These are phyloP conservation scores for Phyllosticta citriasiana DNA, from an alignment of 2,329 filamentous ascomycete genomes.

Conservation along the genomic window DNA sequence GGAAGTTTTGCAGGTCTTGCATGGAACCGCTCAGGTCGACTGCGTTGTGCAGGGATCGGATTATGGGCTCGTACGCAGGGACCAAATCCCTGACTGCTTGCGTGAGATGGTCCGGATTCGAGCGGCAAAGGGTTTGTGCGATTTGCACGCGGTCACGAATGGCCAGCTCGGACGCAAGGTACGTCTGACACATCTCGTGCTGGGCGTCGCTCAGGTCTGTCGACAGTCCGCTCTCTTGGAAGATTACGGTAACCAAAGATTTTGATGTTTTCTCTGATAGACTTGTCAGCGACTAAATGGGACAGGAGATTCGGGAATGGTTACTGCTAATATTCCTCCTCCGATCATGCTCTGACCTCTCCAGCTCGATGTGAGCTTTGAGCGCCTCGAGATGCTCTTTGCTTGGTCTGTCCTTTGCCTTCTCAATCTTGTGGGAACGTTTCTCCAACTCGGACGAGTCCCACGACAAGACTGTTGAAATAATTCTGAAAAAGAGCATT, in stretches of 20 bases:
- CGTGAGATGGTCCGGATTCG: slow-evolving; percentile 64
- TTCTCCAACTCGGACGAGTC: slow-evolving; percentile 62
- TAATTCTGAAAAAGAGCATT: slow-evolving; percentile 44
- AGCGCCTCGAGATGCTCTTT: slow-evolving; percentile 54
- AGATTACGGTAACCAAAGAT: slow-evolving; percentile 59
- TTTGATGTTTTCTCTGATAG: slow-evolving; percentile 28
- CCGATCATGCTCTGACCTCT: slow-evolving; percentile 48
- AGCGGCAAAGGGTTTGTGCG: slow-evolving; percentile 54
- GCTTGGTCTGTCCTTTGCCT: slow-evolving; percentile 46
- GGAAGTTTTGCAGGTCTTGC: slow-evolving; percentile 55
- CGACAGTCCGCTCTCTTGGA: slow-evolving; percentile 40
- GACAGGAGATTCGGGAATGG: not conserved
- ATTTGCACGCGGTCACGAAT: slow-evolving; percentile 66
- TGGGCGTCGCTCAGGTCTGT: slow-evolving; percentile 47
- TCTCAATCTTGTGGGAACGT: slow-evolving; percentile 54
- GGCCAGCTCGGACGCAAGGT: slow-evolving; percentile 59
- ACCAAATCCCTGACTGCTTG: slow-evolving; percentile 55
- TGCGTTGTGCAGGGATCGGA: slow-evolving; percentile 59
- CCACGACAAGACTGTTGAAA: slow-evolving; percentile 63
- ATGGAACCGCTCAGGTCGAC: slow-evolving; percentile 63
- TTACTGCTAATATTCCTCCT: slow-evolving; percentile 46
- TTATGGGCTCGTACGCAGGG: slow-evolving; percentile 62
- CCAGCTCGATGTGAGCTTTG: slow-evolving; percentile 45
- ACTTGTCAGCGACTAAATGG: slow-evolving; percentile 6
- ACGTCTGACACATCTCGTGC: slow-evolving; percentile 57